Evolutionary conservation across 805 yeast genomes (phyloP).

Genomic region (Pichia scutulata): DNA sequence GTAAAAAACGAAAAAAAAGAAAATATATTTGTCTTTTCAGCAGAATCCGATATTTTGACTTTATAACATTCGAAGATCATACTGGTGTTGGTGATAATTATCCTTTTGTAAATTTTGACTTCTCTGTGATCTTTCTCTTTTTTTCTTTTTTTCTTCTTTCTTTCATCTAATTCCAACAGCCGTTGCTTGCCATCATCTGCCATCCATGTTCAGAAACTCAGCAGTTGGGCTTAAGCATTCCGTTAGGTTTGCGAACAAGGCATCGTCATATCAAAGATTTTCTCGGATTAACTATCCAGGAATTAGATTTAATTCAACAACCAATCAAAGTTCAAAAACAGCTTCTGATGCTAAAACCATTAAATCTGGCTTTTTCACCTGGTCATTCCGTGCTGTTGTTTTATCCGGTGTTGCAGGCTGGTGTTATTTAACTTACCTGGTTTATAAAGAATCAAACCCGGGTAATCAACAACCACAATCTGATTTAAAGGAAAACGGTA

Average conservation of each 20-base stretch:
- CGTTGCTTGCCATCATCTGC: neutral
- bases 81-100: neutral
- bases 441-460: conserved; percentile 58
- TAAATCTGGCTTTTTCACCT: conserved; percentile 27
- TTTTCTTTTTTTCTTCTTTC: neutral
- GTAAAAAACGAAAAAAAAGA: no score
- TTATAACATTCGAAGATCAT: no score
- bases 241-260: neutral
- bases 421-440: conserved; percentile 54
- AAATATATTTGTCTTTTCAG: no score
- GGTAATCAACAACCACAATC: conserved; percentile 52
- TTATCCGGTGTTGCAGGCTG: conserved; percentile 43
- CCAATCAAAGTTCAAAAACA: neutral
- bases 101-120: neutral
- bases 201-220: neutral
- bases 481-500: conserved; percentile 38
- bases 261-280: neutral
- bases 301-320: neutral
- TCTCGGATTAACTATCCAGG: neutral
- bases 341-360: neutral
- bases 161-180: neutral
- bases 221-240: neutral
- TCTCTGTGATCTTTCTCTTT: neutral
- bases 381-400: conserved; percentile 43
- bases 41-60: no score